A percentile compares a stretch with the other conserved stretches of the same genome.
These are phyloP conservation scores for Hypsizygus ulmarius DNA, from an alignment of 1,284 basidiomycete genomes.

Conservation along the genomic window DNA sequence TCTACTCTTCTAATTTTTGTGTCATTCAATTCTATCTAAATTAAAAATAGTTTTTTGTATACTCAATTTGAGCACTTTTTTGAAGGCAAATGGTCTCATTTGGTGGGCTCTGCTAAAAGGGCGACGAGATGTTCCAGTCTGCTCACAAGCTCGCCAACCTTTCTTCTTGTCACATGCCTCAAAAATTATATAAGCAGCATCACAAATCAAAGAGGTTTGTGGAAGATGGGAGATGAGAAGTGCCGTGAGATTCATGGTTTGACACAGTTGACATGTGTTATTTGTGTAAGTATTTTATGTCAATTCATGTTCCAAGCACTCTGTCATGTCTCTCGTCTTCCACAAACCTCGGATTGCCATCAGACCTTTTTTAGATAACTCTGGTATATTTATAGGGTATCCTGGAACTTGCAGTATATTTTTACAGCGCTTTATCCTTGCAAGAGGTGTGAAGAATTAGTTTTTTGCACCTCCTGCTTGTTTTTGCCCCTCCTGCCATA, in stretches of 20 bases:
- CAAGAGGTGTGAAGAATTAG: not conserved
- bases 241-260: not conserved
- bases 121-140: no score
- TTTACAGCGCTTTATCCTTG: not conserved
- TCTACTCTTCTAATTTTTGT: no score
- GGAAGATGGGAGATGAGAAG: not conserved
- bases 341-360: not conserved
- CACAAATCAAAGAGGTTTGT: constrained; percentile 12
- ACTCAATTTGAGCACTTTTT: no score
- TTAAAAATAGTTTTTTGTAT: no score
- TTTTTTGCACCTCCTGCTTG: not conserved
- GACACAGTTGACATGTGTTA: not conserved
- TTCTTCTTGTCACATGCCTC: no score
- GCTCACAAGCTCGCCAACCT: no score
- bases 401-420: not conserved
- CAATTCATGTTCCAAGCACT: not conserved
- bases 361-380: not conserved
- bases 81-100: no score
- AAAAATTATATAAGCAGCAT: no score
- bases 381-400: not conserved
- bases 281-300: not conserved
- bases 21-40: no score
- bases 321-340: not conserved
- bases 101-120: no score
- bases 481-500: not conserved